Base-by-base conservation (phyloP, 192 early-diverging fungal genomes). In the Dissophora globulifera region DNA sequence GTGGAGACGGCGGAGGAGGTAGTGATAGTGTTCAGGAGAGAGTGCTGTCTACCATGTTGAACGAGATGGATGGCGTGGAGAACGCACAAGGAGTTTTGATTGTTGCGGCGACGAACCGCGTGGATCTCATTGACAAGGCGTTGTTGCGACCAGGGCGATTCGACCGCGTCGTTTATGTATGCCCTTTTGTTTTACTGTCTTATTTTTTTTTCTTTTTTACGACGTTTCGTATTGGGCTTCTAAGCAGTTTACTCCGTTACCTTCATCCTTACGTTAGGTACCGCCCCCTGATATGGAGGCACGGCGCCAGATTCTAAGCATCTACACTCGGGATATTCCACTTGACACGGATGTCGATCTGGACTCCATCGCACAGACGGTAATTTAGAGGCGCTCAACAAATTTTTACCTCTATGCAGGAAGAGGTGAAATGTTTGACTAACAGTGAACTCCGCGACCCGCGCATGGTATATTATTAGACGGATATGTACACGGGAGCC, bases 21-120 rank as follows among this genome's bases (percentile, higher is more conserved):
- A 79, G 87, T 2, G 93, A 94, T 66, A 81, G 88, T 40, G 93
- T 93, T 1, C 93, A 93, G 57, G 94, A 94, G 60, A 78, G 93
- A 13, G 84, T 95, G 4, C 69, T 95, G 33, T 93, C 92, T 12
- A 92, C 84, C 11, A 79, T 92, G 30, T 66, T 91, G 70, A 95
- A 95, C 62, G 95, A 96, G 68, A 94, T 96, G 93, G 95, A 95
- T 71, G 95, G 94, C 17, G 89, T 96, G 17, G 93, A 95, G 65
- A 62, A 75, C 7, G 88, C 88, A 0, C 83, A 86, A 0, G 80
- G 83, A 3, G 90, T 95, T 2, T 78, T 96, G 43, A 88, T 96
- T 8, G 85, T 96, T 19, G 91, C 88, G 46, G 95, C 95, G 4
- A 96, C 95, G 0, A 96, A 96, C 67, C 82, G 94, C 50, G 94